A percentile compares a stretch with the other conserved stretches of the same genome.
Evolutionary conservation across 257 asterid species (phyloP).

Genomic region (Nicotiana paniculata): DNA sequence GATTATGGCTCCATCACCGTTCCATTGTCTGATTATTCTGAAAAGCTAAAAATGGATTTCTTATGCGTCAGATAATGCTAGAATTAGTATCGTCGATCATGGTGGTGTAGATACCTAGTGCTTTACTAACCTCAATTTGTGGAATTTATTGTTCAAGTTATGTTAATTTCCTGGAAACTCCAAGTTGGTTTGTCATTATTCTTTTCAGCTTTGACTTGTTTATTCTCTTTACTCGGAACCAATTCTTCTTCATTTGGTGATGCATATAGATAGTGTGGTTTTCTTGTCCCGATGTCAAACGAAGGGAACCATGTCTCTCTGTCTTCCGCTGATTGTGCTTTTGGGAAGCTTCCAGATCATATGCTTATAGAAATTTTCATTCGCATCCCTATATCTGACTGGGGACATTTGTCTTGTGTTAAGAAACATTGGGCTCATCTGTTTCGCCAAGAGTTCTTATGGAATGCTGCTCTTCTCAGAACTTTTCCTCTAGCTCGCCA

Average conservation of each 20-base stretch:
- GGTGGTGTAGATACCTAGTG: background rate
- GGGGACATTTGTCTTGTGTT: conserved; percentile 53
- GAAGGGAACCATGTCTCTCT: conserved; percentile 21
- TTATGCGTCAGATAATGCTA: background rate
- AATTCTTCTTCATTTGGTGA: background rate
- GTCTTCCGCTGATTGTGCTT: conserved; percentile 37
- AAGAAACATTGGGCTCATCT: conserved; percentile 57
- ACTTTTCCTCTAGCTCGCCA: conserved; percentile 51
- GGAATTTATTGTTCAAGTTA: background rate
- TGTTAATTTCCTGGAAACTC: no score
- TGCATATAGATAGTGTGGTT: conserved; percentile 1
- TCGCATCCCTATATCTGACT: conserved; percentile 50
- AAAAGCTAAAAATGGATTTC: background rate
- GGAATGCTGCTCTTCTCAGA: conserved; percentile 61
- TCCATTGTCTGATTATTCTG: background rate
- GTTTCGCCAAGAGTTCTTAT: conserved; percentile 58
- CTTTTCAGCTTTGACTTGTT: background rate
- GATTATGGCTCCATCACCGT: background rate
- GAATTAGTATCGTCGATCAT: background rate
- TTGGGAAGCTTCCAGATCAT: conserved; percentile 56
- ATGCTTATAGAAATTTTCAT: conserved; percentile 49
- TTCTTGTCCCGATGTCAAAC: conserved; percentile 39
- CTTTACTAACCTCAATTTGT: background rate
- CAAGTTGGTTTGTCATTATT: background rate
- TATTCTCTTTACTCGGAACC: background rate